phyloP scores from a whole-genome alignment of 192 early-diverging fungal species.

The Coemansia sp. region DNA sequence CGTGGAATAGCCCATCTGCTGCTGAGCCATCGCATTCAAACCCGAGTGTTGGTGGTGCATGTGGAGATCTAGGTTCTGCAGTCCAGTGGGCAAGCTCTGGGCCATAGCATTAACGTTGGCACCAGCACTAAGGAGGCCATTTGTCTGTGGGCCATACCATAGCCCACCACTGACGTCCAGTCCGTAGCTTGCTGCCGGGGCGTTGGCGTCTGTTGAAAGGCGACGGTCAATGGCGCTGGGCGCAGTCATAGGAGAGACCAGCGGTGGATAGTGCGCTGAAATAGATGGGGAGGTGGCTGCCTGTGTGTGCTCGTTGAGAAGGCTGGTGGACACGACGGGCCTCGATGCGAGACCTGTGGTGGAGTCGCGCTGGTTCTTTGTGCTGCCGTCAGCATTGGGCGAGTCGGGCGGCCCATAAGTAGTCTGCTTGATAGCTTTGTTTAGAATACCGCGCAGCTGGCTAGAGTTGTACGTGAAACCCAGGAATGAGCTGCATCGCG shows the following conservation, averaged over 20 bases:
- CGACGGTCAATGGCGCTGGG: slow-evolving; percentile 10
- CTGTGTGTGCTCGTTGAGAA: slow-evolving; percentile 1
- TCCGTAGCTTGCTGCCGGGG: not conserved
- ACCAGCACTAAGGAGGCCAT: too few relatives aligned
- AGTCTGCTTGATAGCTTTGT: slow-evolving; percentile 51
- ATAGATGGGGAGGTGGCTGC: not conserved
- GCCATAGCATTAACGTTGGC: not conserved
- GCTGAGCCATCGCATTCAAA: not conserved
- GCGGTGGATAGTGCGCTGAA: not conserved
- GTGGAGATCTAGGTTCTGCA: not conserved
- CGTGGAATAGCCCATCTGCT: not conserved
- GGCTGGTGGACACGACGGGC: not conserved
- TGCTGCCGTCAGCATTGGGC: not conserved
- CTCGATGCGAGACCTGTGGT: not conserved
- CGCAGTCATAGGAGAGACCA: slow-evolving; percentile 1
- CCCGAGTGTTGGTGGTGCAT: not conserved
- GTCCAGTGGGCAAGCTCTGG: not conserved
- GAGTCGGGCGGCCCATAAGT: slow-evolving; percentile 48
- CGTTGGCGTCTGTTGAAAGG: slow-evolving; percentile 11
- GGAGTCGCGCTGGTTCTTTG: not conserved
- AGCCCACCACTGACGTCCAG: slow-evolving; percentile 25
- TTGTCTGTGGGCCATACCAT: slow-evolving; percentile 1
- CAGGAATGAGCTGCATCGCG: slow-evolving; percentile 49
- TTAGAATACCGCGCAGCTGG: slow-evolving; percentile 46
- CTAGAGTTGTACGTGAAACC: slow-evolving; percentile 50